Evolutionary conservation across 2,329 filamentous ascomycete species (phyloP).

Genomic region (Rosellinia necatrix): DNA sequence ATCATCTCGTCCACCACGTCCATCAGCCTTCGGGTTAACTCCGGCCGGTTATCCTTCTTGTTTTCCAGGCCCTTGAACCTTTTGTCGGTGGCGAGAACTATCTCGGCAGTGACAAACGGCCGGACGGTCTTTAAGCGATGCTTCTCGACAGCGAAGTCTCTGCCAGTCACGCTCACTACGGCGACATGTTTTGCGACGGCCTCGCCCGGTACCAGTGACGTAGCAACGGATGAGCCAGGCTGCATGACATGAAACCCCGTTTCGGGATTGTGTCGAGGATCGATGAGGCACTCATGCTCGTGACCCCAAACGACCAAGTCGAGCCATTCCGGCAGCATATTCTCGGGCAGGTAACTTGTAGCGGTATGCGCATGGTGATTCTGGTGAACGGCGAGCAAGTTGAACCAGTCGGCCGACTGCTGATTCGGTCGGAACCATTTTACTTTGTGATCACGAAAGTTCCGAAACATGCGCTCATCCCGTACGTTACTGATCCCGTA

Average conservation of each 20-base stretch:
- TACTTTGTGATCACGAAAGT: slow-evolving; percentile 90
- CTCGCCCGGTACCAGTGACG: slow-evolving; percentile 87
- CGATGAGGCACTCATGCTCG: slow-evolving; percentile 93
- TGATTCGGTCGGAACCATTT: slow-evolving; percentile 86
- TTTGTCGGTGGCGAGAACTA: slow-evolving; percentile 75
- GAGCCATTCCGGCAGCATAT: slow-evolving; percentile 87
- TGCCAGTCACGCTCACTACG: slow-evolving; percentile 81
- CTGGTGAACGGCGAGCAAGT: slow-evolving; percentile 91
- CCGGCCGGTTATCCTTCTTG: slow-evolving; percentile 79
- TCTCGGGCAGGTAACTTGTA: slow-evolving; percentile 93
- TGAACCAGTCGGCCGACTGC: slow-evolving; percentile 92
- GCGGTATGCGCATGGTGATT: slow-evolving; percentile 92
- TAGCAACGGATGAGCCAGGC: slow-evolving; percentile 93
- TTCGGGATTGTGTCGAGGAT: slow-evolving; percentile 81
- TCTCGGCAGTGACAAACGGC: slow-evolving; percentile 86
- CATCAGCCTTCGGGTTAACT: slow-evolving; percentile 78
- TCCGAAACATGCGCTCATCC: slow-evolving; percentile 92
- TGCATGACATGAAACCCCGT: slow-evolving; percentile 96
- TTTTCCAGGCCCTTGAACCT: slow-evolving; percentile 78
- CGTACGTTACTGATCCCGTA: slow-evolving; percentile 96
- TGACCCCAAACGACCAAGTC: slow-evolving; percentile 96
- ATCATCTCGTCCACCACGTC: slow-evolving; percentile 85
- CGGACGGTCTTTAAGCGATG: slow-evolving; percentile 86
- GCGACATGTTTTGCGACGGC: slow-evolving; percentile 90
- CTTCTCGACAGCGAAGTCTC: slow-evolving; percentile 77